Conservation (phyloP, 2,329 filamentous ascomycete genomes). For the Sporothrix protearum region DNA sequence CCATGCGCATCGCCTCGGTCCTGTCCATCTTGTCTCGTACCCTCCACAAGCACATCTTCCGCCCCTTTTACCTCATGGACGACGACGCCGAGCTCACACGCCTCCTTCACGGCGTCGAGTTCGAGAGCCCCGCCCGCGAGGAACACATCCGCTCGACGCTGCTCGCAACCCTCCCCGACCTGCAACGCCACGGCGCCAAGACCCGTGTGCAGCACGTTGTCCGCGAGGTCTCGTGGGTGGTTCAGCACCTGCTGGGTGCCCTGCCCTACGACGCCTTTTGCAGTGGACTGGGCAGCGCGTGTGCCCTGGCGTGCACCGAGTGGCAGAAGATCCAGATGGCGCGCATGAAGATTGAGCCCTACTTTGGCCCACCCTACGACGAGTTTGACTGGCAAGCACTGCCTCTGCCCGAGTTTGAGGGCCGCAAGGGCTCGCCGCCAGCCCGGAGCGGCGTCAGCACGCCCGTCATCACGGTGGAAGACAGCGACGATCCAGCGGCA, state of each 20-base stretch:
- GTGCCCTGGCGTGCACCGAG: constrained; percentile 34
- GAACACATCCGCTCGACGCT: constrained; percentile 36
- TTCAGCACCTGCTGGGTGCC: constrained; percentile 36
- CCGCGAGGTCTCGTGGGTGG: constrained; percentile 36
- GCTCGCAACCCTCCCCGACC: constrained; percentile 34
- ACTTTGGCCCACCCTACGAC: constrained; percentile 38
- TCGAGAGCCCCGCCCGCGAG: constrained; percentile 34
- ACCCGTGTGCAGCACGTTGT: constrained; percentile 36
- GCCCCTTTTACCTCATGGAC: constrained; percentile 37
- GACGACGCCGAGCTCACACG: constrained; percentile 35
- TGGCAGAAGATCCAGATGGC: constrained; percentile 37
- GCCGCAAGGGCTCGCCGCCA: constrained; percentile 1
- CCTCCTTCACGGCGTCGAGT: constrained; percentile 35
- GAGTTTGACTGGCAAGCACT: constrained; percentile 39
- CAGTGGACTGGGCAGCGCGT: constrained; percentile 32
- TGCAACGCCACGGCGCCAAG: constrained; percentile 32
- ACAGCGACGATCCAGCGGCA: neutral
- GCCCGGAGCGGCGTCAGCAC: neutral
- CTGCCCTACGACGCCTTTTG: constrained; percentile 36
- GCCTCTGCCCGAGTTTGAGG: constrained; percentile 34
- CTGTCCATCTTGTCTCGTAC: constrained; percentile 36
- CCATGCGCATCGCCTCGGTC: constrained; percentile 39
- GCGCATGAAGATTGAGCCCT: constrained; percentile 38
- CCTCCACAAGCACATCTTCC: constrained; percentile 37
- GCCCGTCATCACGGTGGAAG: neutral